These are phyloP conservation scores for Olyra latifolia DNA, from an alignment of 176 grass and related monocot species.

Conservation along the genomic window DNA sequence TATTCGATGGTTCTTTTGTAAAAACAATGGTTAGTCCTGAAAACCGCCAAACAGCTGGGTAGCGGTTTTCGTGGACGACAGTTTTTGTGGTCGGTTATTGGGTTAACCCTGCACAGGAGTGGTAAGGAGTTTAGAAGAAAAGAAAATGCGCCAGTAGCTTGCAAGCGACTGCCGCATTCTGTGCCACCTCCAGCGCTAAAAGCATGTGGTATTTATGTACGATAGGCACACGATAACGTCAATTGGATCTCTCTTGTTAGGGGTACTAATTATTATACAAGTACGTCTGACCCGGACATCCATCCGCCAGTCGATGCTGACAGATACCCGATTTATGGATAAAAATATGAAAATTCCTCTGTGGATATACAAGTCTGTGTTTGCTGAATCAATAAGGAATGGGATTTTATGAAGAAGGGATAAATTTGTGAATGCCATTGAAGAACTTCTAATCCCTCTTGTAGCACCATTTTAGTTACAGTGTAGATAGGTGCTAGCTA, in stretches of 20 bases:
- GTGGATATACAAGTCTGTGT: not conserved
- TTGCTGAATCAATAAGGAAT: too few relatives aligned
- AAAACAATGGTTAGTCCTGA: too few relatives aligned
- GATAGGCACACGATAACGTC: not conserved
- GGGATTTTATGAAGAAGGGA: too few relatives aligned
- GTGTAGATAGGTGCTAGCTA: too few relatives aligned
- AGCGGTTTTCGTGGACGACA: too few relatives aligned
- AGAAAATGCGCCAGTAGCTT: not conserved
- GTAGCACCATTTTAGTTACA: too few relatives aligned
- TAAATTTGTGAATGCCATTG: too few relatives aligned
- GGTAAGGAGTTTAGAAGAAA: not conserved
- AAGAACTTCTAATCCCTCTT: too few relatives aligned
- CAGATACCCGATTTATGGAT: not conserved
- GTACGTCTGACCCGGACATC: not conserved
- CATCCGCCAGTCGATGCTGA: not conserved
- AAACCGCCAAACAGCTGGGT: too few relatives aligned
- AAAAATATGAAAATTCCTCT: not conserved
- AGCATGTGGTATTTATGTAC: slow-evolving; percentile 17
- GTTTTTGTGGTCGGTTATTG: too few relatives aligned
- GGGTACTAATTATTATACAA: not conserved
- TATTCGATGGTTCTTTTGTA: too few relatives aligned
- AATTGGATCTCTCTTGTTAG: not conserved
- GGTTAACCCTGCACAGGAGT: not conserved
- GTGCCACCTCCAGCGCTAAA: not conserved
- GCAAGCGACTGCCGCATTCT: slow-evolving; percentile 14